These are phyloP conservation scores for Dalbergia cultrata DNA, from an alignment of 306 rosid species.

Conservation along the genomic window DNA sequence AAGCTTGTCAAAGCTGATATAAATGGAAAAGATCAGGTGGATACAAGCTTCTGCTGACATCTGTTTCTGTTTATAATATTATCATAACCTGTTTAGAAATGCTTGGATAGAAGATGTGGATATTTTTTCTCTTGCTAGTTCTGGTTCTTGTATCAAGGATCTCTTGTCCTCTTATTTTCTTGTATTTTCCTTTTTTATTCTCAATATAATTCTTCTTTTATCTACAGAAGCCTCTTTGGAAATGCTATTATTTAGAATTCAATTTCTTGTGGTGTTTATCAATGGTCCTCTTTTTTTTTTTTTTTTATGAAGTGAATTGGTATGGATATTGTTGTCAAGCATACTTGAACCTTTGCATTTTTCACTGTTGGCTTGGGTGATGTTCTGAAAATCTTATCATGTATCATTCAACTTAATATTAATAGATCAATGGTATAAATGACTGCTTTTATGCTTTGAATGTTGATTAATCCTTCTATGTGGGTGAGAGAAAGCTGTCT, in stretches of 20 bases:
- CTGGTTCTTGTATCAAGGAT: too few species aligned
- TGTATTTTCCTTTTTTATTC: too few species aligned
- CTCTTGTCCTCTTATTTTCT: too few species aligned
- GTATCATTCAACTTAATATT: background rate
- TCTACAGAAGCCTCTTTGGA: background rate
- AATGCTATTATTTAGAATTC: background rate
- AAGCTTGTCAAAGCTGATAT: constrained; percentile 98
- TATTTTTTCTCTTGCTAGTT: too few species aligned
- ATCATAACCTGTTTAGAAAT: constrained; percentile 2
- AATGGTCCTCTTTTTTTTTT: background rate
- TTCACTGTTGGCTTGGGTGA: background rate
- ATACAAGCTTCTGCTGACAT: constrained; percentile 21
- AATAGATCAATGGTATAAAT: background rate
- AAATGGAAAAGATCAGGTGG: constrained; percentile 97
- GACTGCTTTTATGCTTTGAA: background rate
- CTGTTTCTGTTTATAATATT: constrained; percentile 21
- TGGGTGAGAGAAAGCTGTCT: background rate
- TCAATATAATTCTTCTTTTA: background rate
- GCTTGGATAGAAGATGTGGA: background rate
- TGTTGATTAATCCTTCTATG: background rate
- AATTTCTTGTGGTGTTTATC: constrained; percentile 1
- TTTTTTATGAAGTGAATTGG: background rate
- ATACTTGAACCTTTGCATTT: constrained; percentile 4
- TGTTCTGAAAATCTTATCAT: background rate
- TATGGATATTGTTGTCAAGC: constrained; percentile 7